Conservation (phyloP, 495 filamentous ascomycete species). For the Chaetomium fimeti region DNA sequence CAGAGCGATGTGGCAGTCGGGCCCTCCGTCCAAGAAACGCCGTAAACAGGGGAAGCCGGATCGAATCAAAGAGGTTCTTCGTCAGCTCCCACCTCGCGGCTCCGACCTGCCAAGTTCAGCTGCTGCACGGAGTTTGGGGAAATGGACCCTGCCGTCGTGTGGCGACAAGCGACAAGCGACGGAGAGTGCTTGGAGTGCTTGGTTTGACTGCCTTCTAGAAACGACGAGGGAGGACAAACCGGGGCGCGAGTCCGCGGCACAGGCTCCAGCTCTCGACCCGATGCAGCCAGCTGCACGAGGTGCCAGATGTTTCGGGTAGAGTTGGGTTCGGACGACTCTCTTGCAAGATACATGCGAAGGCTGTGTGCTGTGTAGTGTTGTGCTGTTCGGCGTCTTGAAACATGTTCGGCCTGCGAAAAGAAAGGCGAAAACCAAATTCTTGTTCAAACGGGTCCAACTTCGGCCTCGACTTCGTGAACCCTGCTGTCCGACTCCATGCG, state of each 20-base stretch:
- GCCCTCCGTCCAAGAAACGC: not conserved
- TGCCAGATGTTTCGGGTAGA: not conserved
- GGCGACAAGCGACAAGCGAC: slow-evolving; percentile 5
- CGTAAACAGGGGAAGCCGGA: not conserved
- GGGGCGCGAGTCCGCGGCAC: not conserved
- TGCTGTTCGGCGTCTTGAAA: not conserved
- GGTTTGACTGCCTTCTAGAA: slow-evolving; percentile 19
- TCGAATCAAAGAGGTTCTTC: not conserved
- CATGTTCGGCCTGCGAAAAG: not conserved
- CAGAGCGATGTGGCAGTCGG: not conserved
- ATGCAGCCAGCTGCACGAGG: not conserved
- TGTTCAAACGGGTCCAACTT: not conserved
- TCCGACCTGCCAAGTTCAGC: slow-evolving; percentile 25
- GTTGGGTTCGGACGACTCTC: not conserved
- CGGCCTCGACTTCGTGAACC: slow-evolving; percentile 5
- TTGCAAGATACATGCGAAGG: too few relatives aligned
- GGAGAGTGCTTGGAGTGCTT: not conserved
- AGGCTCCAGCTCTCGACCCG: not conserved
- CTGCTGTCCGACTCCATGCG: slow-evolving; percentile 21
- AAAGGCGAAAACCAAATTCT: not conserved
- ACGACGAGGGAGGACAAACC: not conserved
- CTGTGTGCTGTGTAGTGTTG: too few relatives aligned
- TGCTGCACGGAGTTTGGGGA: slow-evolving; percentile 8
- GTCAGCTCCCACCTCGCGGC: not conserved
- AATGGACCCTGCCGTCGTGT: slow-evolving; percentile 14